These are phyloP conservation scores for Quercus bicolor DNA, from an alignment of 306 rosid genomes.

Conservation along the genomic window DNA sequence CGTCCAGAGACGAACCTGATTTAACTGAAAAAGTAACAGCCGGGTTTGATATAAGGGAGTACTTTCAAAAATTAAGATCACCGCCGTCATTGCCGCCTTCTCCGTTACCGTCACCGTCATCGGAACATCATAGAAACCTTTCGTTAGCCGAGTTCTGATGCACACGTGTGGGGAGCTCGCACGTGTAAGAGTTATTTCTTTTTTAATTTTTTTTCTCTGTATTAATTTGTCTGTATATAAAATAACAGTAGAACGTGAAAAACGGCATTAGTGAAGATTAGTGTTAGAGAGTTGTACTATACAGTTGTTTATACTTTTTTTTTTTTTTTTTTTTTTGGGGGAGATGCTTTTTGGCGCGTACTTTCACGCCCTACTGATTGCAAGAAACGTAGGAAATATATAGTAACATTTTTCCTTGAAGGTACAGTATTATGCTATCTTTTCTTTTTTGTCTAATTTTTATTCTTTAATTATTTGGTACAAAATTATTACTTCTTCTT, in stretches of 20 bases:
- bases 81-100: conserved; percentile 66
- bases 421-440: not conserved
- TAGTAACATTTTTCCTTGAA: not conserved
- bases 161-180: conserved; percentile 20
- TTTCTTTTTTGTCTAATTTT: not conserved
- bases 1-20: conserved; percentile 41
- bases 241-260: conserved; percentile 36
- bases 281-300: conserved; percentile 20
- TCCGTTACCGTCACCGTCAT: conserved; percentile 42
- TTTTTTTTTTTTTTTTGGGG: not conserved
- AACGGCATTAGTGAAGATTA: conserved; percentile 21
- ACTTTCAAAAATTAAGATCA: conserved; percentile 43
- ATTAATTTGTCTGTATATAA: conserved; percentile 26
- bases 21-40: not conserved
- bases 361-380: not conserved
- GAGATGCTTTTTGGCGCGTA: conserved; percentile 5
- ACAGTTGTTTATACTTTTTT: conserved; percentile 14
- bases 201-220: not conserved
- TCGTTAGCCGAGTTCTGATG: conserved; percentile 43
- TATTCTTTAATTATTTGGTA: no score
- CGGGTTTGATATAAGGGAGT: conserved; percentile 40
- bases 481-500: no score
- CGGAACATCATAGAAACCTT: conserved; percentile 12
- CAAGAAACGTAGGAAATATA: not conserved
- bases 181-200: conserved; percentile 29